These are phyloP conservation scores for Daldinia concentrica DNA, from an alignment of 495 filamentous ascomycete species.

Conservation along the genomic window DNA sequence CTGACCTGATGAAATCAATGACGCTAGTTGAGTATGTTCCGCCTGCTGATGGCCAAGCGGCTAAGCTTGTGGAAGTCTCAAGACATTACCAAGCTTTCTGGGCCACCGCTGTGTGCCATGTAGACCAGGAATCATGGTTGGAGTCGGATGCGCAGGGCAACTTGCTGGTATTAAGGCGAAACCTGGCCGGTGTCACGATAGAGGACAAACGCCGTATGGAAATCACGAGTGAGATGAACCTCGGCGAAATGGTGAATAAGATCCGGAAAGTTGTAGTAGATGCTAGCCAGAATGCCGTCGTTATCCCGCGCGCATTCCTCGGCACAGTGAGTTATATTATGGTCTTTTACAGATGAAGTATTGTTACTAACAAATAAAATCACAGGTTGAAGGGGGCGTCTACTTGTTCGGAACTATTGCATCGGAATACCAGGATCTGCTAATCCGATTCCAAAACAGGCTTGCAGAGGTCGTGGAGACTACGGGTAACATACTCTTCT, in stretches of 20 bases:
- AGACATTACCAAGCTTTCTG: slow-evolving; percentile 84
- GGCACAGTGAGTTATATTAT: slow-evolving; percentile 73
- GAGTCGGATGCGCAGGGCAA: slow-evolving; percentile 89
- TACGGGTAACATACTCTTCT: slow-evolving; percentile 76
- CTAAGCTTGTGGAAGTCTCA: slow-evolving; percentile 72
- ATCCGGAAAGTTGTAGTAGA: slow-evolving; percentile 70
- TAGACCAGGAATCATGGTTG: slow-evolving; percentile 78
- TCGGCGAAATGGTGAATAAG: slow-evolving; percentile 93
- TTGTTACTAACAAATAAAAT: slow-evolving; percentile 38
- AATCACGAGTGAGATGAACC: slow-evolving; percentile 77
- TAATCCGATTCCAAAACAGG: slow-evolving; percentile 81
- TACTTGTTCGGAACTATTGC: slow-evolving; percentile 87
- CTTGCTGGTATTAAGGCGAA: slow-evolving; percentile 77
- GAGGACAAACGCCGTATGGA: slow-evolving; percentile 78
- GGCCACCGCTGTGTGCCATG: slow-evolving; percentile 76
- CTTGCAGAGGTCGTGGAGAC: slow-evolving; percentile 70
- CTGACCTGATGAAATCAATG: slow-evolving; percentile 93
- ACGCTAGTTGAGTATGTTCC: slow-evolving; percentile 74
- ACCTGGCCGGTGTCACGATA: slow-evolving; percentile 73
- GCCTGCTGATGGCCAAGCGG: slow-evolving; percentile 53
- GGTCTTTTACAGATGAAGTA: slow-evolving; percentile 2
- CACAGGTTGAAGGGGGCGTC: slow-evolving; percentile 86
- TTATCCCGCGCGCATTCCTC: slow-evolving; percentile 85
- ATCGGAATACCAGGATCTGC: slow-evolving; percentile 72
- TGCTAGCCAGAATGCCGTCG: slow-evolving; percentile 65